phyloP scores from a whole-genome alignment of 2,329 filamentous ascomycete genomes.

The Sclerotinia trifoliorum region DNA sequence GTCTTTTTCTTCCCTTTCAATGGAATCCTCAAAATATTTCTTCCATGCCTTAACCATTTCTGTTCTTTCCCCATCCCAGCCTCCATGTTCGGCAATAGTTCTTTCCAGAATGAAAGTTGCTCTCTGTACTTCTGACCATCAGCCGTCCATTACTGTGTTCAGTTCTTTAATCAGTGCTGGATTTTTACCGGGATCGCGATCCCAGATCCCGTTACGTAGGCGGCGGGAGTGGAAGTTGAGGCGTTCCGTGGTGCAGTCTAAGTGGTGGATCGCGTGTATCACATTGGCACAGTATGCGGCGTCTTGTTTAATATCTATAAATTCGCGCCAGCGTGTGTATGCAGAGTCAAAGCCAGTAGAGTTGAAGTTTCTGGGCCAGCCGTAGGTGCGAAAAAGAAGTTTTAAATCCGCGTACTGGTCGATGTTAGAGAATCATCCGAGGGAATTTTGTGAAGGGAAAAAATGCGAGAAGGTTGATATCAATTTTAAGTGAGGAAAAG shows the following conservation, averaged over 20 bases:
- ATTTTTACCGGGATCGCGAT: neutral
- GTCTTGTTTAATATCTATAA: neutral
- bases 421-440: neutral
- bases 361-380: conserved; percentile 15
- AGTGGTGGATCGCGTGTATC: neutral
- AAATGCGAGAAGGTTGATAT: neutral
- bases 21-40: conserved; percentile 11
- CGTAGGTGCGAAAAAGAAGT: conserved; percentile 1
- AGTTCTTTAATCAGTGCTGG: neutral
- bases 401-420: conserved; percentile 3
- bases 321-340: neutral
- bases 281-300: neutral
- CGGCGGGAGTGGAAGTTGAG: neutral
- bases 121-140: neutral
- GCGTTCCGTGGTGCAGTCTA: neutral
- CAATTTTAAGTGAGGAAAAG: neutral
- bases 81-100: neutral
- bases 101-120: neutral
- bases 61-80: conserved; percentile 4
- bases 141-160: neutral
- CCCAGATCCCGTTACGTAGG: neutral
- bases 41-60: conserved; percentile 16
- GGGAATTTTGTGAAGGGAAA: neutral
- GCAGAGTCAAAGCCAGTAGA: neutral
- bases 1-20: conserved; percentile 6